Evolutionary conservation across 306 rosid species (phyloP), one percentile per base, ranked within the genome.

Genomic region (Biancaea sappan): DNA sequence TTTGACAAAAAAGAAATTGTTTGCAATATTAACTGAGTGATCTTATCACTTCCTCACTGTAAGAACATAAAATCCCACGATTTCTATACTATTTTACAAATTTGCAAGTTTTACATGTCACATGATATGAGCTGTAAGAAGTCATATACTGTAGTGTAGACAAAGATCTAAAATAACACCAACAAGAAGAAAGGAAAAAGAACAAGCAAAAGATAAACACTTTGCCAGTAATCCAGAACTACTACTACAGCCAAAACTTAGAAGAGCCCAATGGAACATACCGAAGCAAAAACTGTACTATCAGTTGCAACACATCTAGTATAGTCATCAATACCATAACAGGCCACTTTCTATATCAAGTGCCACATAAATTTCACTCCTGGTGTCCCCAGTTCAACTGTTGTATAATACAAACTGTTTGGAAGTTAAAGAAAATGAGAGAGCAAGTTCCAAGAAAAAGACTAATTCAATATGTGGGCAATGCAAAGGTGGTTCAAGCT

Each of bases 331-430:
- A 97, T 26, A 94, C 98, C 98, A 94, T 63, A 94, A 86, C 22
- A 94, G 81, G 78, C 89, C 96, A 83, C 97, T 94, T 68, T 97
- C 98, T 0, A 97, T 89, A 68, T 94, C 98, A 76, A 94, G 88
- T 16, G 97, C 98, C 83, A 91, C 96, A 91, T 85, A 73, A 91
- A 94, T 88, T 85, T 91, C 87, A 83, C 85, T 80, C 97, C 96
- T 8, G 98, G 98, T 26, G 98, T 89, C 40, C 98, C 97, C 75
- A 94, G 67, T 66, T 89, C 87, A 69, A 94, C 92, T 51, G 94
- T 89, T 69, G 97, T 84, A 73, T 91, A 94, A 91, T 94, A 97
- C 91, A 91, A 82, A 81, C 98, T 93, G 83, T 13, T 70, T 3
- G 32, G 34, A 66, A 43, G 65, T 74, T n/a, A 74, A 50, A 31